phyloP scores from a whole-genome alignment of 2,329 filamentous ascomycete genomes.

The Xenoacremonium recifei region DNA sequence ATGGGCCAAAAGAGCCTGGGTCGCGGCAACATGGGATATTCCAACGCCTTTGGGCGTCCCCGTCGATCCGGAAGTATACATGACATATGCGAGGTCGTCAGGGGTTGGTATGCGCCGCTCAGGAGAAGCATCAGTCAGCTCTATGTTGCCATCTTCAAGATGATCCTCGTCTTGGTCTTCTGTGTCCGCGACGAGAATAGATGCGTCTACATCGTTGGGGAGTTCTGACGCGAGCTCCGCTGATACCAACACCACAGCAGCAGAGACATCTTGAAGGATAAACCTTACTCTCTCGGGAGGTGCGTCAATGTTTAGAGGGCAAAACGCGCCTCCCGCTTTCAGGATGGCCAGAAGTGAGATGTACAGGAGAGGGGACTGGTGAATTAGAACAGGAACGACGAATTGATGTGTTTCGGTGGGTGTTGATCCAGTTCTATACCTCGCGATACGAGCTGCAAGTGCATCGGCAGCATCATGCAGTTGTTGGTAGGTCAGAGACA shows the following conservation, averaged over 20 bases:
- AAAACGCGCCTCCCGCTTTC: conserved; percentile 82
- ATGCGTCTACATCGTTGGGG: conserved; percentile 29
- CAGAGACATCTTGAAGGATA: conserved; percentile 74
- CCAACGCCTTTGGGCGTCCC: conserved; percentile 86
- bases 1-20: conserved; percentile 81
- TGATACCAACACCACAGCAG: conserved; percentile 66
- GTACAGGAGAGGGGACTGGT: conserved; percentile 77
- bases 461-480: conserved; percentile 58
- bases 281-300: conserved; percentile 76
- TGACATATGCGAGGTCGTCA: conserved; percentile 72
- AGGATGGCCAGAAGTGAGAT: conserved; percentile 74
- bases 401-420: conserved; percentile 29
- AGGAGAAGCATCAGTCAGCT: not conserved
- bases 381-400: conserved; percentile 73
- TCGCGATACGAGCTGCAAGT: conserved; percentile 52
- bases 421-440: conserved; percentile 36
- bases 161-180: no score
- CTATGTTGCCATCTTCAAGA: conserved; percentile 17
- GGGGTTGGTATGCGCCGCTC: conserved; percentile 21
- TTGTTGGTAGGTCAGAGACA: conserved; percentile 57
- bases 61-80: conserved; percentile 92
- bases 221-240: conserved; percentile 42
- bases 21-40: conserved; percentile 75
- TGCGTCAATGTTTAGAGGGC: conserved; percentile 76
- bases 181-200: conserved; percentile 37